Conservation (phyloP, 2,329 filamentous ascomycete species). For the Monosporascus cannonballus region DNA sequence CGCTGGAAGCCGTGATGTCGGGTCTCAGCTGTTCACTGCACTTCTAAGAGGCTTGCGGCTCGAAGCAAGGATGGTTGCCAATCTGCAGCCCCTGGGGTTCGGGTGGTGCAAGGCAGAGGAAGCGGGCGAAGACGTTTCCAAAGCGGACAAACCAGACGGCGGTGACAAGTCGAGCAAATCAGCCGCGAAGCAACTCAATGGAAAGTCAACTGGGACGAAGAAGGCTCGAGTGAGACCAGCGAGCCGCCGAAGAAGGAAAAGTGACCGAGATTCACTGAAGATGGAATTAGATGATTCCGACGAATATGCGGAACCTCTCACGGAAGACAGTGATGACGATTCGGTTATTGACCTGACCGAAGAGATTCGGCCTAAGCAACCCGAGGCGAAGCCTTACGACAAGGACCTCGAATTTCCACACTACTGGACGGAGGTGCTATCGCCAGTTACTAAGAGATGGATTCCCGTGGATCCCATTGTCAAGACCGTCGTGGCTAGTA, state of each 20-base stretch:
- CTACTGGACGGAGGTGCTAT: slow-evolving; percentile 91
- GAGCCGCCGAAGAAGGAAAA: slow-evolving; percentile 17
- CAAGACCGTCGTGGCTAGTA: slow-evolving; percentile 62
- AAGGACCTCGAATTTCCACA: slow-evolving; percentile 75
- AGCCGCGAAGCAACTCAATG: slow-evolving; percentile 33
- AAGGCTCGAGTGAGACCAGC: slow-evolving; percentile 12
- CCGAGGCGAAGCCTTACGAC: slow-evolving; percentile 52
- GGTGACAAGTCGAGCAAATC: slow-evolving; percentile 7
- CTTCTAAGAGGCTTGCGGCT: slow-evolving; percentile 74
- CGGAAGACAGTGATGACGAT: slow-evolving; percentile 50
- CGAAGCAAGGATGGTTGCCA: slow-evolving; percentile 78
- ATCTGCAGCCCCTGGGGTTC: slow-evolving; percentile 79
- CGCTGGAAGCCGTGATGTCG: slow-evolving; percentile 78
- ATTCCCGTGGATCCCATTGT: slow-evolving; percentile 74
- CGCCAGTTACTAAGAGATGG: slow-evolving; percentile 71
- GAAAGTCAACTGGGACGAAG: slow-evolving; percentile 5
- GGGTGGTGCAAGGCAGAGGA: slow-evolving; percentile 87
- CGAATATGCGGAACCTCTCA: slow-evolving; percentile 40
- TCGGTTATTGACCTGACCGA: slow-evolving; percentile 52
- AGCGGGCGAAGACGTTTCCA: slow-evolving; percentile 45
- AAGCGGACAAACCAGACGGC: slow-evolving; percentile 8
- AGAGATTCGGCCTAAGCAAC: slow-evolving; percentile 33
- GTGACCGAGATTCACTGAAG: slow-evolving; percentile 18
- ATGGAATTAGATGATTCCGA: slow-evolving; percentile 37
- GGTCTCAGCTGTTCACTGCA: slow-evolving; percentile 84